These are phyloP conservation scores for Phytophthora kernoviae DNA, from an alignment of 352 stramenopile genomes.

Conservation along the genomic window DNA sequence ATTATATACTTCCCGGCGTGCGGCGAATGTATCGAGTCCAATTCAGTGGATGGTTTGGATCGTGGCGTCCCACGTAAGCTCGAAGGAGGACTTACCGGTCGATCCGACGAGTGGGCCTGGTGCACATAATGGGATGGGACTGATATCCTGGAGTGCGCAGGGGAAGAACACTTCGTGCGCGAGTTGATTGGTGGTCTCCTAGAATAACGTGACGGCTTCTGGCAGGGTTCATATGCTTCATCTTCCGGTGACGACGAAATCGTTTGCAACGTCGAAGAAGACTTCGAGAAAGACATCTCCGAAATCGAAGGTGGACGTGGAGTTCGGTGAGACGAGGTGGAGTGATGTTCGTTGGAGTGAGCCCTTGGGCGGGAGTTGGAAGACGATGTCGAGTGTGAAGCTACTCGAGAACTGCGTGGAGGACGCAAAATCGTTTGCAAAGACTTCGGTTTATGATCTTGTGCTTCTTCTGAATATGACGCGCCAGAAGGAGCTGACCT, in stretches of 20 bases:
- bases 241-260: not conserved
- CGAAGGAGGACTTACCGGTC: not conserved
- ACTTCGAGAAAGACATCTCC: not conserved
- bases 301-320: not conserved
- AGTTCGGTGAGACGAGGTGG: not conserved
- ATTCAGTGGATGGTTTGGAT: not conserved
- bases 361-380: not conserved
- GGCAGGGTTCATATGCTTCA: not conserved
- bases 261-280: not conserved
- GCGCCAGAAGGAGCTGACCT: not conserved
- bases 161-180: not conserved
- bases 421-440: not conserved
- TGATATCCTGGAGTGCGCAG: not conserved
- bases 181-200: not conserved
- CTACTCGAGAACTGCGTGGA: not conserved
- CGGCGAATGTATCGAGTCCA: not conserved
- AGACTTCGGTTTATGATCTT: not conserved
- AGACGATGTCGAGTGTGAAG: not conserved
- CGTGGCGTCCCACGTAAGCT: not conserved
- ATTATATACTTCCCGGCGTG: not conserved
- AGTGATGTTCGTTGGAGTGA: not conserved
- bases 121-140: not conserved
- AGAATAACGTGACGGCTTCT: not conserved
- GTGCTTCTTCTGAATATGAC: not conserved
- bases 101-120: not conserved